Conservation (phyloP, 441 rosid genomes). For the Lepidium campestre region DNA sequence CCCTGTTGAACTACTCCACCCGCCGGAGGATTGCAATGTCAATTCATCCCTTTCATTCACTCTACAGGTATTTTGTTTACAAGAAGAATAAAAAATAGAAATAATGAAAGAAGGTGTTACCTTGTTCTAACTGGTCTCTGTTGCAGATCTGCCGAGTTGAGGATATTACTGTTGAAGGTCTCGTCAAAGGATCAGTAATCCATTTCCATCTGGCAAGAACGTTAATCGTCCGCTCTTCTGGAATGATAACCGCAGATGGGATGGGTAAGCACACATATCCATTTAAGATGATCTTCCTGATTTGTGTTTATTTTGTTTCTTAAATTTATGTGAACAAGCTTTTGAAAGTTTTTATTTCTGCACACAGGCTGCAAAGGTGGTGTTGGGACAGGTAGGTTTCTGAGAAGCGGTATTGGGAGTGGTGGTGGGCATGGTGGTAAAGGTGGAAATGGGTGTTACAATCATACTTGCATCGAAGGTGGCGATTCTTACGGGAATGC, state of each 20-base stretch:
- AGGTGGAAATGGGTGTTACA: constrained; percentile 81
- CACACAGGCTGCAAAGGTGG: constrained; percentile 85
- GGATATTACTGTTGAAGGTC: constrained; percentile 65
- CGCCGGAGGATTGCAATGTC: constrained; percentile 90
- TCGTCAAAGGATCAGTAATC: constrained; percentile 69
- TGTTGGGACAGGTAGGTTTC: constrained; percentile 68
- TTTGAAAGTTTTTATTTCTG: not conserved
- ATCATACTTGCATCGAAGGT: constrained; percentile 70
- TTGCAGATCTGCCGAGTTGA: constrained; percentile 92
- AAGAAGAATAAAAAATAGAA: not conserved
- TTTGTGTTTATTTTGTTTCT: not conserved
- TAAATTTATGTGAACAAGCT: not conserved
- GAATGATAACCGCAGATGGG: constrained; percentile 64
- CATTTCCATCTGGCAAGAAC: constrained; percentile 87
- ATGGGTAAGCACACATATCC: constrained; percentile 47
- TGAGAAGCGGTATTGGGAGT: constrained; percentile 67
- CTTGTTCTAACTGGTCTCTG: constrained; percentile 16
- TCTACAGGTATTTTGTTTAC: constrained; percentile 54
- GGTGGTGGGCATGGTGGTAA: constrained; percentile 97
- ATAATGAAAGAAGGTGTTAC: not conserved
- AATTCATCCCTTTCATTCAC: constrained; percentile 84
- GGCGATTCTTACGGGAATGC: constrained; percentile 76
- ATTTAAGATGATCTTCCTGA: not conserved
- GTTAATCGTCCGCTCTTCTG: constrained; percentile 50
- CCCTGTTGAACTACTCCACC: constrained; percentile 80